Base-by-base conservation (phyloP, 2,329 filamentous ascomycete species). In the Akanthomyces muscarius region DNA sequence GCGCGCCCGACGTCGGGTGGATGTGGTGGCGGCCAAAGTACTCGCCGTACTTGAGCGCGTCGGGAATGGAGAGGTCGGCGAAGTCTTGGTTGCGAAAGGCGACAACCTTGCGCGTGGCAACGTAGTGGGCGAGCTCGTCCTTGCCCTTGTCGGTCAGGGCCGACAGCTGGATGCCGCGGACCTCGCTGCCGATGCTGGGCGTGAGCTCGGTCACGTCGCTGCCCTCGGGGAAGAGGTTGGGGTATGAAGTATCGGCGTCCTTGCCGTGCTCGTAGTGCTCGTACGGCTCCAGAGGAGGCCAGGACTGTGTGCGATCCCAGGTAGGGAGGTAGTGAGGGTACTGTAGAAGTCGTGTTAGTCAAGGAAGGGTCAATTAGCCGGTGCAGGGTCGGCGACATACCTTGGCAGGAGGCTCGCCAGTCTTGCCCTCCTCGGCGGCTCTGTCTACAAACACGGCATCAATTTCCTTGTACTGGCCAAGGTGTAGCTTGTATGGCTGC, bases 11-110 rank as follows among this genome's bases (percentile, higher is more conserved):
- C n/a, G 86, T 87, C n/a, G 87, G 87, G 69, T 90, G 88, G 60
- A 90, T 87, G 74, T 90, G 88, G 65, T 86, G 85, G 21, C 86
- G 83, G 38, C 88, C 88, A 68, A 89, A 90, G 75, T 90, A 90
- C 62, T 82, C 78, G 41, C 83, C 86, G 66, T 85, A 84, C n/a
- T 87, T 81, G 36, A 89, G 77, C 3, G 85, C 86, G 55, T 87
- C 78, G 53, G 83, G 75, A 66, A 89, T 89, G 7, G 85, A 81
- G 23, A 89, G 76, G 65, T 86, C 77, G 38, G 81, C 81, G 66
- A 85, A 83, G 69, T 89, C 85, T 69, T 90, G 88, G 66, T 86
- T 81, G n/a, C 86, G 83, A 79, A 90, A 89, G 25, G 83, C 82
- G 25, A 88, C 86, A 18, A 89, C 86, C 69, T 88, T 89, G 68